Percentiles rank a stretch among this genome's conserved stretches.
phyloP scores from a whole-genome alignment of 371 early-diverging fungal species.

The Actinomortierella ambigua region DNA sequence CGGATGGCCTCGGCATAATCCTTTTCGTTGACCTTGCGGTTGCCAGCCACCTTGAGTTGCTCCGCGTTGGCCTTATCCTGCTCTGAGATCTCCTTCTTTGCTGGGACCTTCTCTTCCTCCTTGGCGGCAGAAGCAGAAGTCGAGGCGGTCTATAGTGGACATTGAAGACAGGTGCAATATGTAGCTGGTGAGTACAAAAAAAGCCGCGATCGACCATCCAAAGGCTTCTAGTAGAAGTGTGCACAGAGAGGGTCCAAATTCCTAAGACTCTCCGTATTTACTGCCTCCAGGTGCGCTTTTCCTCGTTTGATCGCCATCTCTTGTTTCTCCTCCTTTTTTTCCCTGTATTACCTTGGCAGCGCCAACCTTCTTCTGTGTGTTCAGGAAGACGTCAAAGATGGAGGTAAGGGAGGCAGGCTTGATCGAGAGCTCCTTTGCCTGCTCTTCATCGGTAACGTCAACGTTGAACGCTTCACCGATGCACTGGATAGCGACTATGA shows the following conservation, averaged over 20 bases:
- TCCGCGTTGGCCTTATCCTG: constrained; percentile 84
- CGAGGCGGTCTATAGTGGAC: constrained; percentile 26
- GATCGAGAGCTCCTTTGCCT: constrained; percentile 71
- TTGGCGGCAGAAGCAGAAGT: constrained; percentile 3
- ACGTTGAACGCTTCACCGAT: constrained; percentile 94
- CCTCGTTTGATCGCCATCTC: background rate
- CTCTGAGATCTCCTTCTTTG: constrained; percentile 45
- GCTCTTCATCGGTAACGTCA: constrained; percentile 71
- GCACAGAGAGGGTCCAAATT: too few relatives aligned
- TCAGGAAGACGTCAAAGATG: constrained; percentile 92
- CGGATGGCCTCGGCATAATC: constrained; percentile 87
- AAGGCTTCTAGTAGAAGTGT: background rate
- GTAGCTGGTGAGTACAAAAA: too few relatives aligned
- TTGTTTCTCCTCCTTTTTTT: background rate
- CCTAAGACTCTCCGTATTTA: constrained; percentile 1
- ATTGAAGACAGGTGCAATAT: too few relatives aligned
- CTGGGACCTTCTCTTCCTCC: background rate
- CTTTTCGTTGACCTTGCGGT: constrained; percentile 80
- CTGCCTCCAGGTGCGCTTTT: background rate
- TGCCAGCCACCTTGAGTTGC: constrained; percentile 80
- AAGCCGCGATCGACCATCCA: background rate
- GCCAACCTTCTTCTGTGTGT: constrained; percentile 73
- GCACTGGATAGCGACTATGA: constrained; percentile 88
- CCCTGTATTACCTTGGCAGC: constrained; percentile 31
- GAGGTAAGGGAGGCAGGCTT: constrained; percentile 82